Evolutionary conservation across 2,329 filamentous ascomycete species (phyloP), one percentile per base, ranked within the genome.

Genomic region (Thermoascus crustaceus): DNA sequence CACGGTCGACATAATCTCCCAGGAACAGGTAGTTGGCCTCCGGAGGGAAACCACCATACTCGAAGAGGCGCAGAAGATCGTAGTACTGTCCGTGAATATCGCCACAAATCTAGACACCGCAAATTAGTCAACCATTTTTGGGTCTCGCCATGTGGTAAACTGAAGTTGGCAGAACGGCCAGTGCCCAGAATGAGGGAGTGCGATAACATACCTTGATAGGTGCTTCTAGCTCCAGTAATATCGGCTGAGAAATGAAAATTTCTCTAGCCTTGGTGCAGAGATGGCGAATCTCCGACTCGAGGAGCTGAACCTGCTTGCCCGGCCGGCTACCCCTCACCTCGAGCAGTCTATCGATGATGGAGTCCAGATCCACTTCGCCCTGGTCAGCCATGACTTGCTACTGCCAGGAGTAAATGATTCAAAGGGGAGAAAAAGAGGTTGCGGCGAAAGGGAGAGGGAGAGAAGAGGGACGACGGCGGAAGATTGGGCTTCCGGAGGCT

Each of bases 1-100:
- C 91, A 71, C 91, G 82, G 65, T 98, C 91, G 55, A 98, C 91
- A 58, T 98, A 98, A 63, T 98, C 91, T 51, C 91, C 91, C 33
- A 98, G 83, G 76, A 98, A 98, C 53, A 98, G 85, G 68, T 96
- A 98, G 74, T 98, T 98, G 57, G 91, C 88, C 69, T 96, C 88
- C 9, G 91, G 91, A 38, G 91, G 91, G 69, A 98, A 96, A 46
- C 91, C 91, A 52, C 91, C 89, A 61, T 95, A 95, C 68, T 98
- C 91, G 67, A 98, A 98, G 43, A 98, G 75, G 58, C 91, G 86
- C 50, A 98, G 76, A 44, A 98, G 77, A 65, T 98, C 91, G 67
- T 95, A 95, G 71, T 98, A 98, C 72, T 98, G 91, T 49, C 91
- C 91, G 66, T 96, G 91, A 53, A 98, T 96, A 69, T 96, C 91